Base-by-base conservation (phyloP, 2,329 filamentous ascomycete genomes). In the Fusarium temperatum region DNA sequence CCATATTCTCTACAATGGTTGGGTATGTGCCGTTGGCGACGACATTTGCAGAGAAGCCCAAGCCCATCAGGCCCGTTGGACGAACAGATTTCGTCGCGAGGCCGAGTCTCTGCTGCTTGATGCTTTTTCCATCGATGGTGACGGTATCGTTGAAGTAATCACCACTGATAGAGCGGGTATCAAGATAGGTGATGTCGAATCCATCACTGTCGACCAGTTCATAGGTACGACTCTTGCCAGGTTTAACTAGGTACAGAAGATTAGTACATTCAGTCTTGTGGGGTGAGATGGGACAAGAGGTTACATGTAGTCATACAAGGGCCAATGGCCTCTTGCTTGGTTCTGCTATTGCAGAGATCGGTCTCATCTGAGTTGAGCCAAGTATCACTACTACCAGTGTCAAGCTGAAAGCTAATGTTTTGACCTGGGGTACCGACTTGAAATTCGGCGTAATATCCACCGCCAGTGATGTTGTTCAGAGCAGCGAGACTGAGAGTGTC, bases 1-100 rank as follows among this genome's bases (percentile, higher is more conserved):
- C 86, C 80, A 96, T 86, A 74, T 89, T 85, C 79, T 91, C 87
- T 24, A 94, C 85, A 38, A 96, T 84, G 78, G 93, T 89, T 20
- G 85, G 83, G 77, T 89, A 89, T 1, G 81, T 79, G 10, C 68
- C 77, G 4, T 48, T 39, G 18, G 88, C 79, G 28, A 86, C 84
- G 64, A 87, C 86, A 72, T 86, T 88, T 35, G 86, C 84, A 66
- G 84, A 83, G 76, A 89, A 90, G 60, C 89, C 89, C 57, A 92
- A 82, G 26, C 90, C 90, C 80, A 91, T 84, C 60, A 91, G 85
- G 35, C 90, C 89, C 5, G 85, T 87, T 42, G 85, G 83, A 48
- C 88, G 85, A 9, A 84, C 84, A 3, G 86, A 86, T 41, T 82
- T 74, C 42, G 78, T 80, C 11, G 87, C 90, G 32, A 89, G 82